These are phyloP conservation scores for Lithospermum erythrorhizon DNA, from an alignment of 257 asterid species.

Conservation along the genomic window DNA sequence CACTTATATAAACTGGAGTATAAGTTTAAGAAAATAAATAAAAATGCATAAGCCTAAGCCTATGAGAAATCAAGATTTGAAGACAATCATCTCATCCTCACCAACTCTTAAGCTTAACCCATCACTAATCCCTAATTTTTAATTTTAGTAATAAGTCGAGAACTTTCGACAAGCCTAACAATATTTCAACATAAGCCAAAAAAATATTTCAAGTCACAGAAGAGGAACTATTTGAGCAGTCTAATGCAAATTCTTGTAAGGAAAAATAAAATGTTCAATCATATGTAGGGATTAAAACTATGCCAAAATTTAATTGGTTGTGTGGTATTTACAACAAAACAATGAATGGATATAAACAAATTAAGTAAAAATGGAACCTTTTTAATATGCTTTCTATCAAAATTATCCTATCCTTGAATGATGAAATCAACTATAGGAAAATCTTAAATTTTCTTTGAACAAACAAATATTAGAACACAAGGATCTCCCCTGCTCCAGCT, in stretches of 20 bases:
- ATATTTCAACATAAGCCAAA: no score
- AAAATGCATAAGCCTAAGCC: no score
- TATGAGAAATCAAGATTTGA: no score
- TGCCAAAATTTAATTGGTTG: background rate
- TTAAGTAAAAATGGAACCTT: background rate
- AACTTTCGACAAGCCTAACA: no score
- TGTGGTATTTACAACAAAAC: background rate
- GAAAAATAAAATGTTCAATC: background rate
- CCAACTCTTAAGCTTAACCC: no score
- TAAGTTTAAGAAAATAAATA: no score
- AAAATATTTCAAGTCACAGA: no score
- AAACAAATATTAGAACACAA: slow-evolving; percentile 3
- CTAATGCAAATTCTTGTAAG: background rate
- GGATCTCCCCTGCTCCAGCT: slow-evolving; percentile 33
- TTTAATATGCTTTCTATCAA: slow-evolving; percentile 14
- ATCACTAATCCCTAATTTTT: no score
- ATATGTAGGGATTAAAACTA: background rate
- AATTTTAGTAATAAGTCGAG: no score
- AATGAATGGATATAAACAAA: background rate
- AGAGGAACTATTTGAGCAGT: no score
- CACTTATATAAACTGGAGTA: no score
- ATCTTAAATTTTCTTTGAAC: slow-evolving; percentile 1
- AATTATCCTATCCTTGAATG: slow-evolving; percentile 15
- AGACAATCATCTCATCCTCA: no score
- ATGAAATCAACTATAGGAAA: slow-evolving; percentile 6